These are phyloP conservation scores for Coemansia sp. DNA, from an alignment of 192 early-diverging fungal species.

Conservation along the genomic window DNA sequence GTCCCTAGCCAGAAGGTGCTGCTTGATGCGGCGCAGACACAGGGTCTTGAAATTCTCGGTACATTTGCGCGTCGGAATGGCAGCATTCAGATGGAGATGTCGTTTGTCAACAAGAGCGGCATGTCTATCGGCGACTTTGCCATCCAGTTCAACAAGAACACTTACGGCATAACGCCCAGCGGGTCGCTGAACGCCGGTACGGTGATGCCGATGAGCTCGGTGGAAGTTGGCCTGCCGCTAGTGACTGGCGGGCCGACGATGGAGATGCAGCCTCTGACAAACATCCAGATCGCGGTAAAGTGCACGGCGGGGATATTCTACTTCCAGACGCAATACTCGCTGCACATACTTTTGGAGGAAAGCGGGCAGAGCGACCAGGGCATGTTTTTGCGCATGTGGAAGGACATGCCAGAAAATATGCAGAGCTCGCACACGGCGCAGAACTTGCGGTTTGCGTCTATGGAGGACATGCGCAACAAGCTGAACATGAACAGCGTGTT, in stretches of 20 bases:
- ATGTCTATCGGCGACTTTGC: conserved; percentile 63
- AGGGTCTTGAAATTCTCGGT: conserved; percentile 56
- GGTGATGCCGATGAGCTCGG: conserved; percentile 44
- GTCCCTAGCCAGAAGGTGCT: conserved; percentile 47
- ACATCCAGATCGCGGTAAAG: conserved; percentile 71
- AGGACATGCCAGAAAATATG: conserved; percentile 42
- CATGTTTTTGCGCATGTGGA: conserved; percentile 58
- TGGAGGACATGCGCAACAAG: conserved; percentile 56
- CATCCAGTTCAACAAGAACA: conserved; percentile 82
- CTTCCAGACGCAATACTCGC: conserved; percentile 64
- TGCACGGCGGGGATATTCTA: conserved; percentile 66
- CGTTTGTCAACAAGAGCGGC: conserved; percentile 57
- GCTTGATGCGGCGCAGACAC: conserved; percentile 52
- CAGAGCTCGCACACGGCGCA: conserved; percentile 25
- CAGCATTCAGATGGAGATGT: conserved; percentile 62
- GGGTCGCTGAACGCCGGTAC: conserved; percentile 44
- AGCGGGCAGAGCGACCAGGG: conserved; percentile 50
- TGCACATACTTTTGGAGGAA: conserved; percentile 60
- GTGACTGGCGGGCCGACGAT: conserved; percentile 52
- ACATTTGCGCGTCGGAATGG: conserved; percentile 60
- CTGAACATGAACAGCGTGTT: conserved; percentile 62
- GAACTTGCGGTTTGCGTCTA: conserved; percentile 34
- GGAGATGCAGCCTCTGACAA: conserved; percentile 58
- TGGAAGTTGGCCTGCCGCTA: conserved; percentile 55
- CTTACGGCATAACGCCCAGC: conserved; percentile 60